phyloP scores from a whole-genome alignment of 768 basidiomycete species.

The Leucocoprinus birnbaumii region DNA sequence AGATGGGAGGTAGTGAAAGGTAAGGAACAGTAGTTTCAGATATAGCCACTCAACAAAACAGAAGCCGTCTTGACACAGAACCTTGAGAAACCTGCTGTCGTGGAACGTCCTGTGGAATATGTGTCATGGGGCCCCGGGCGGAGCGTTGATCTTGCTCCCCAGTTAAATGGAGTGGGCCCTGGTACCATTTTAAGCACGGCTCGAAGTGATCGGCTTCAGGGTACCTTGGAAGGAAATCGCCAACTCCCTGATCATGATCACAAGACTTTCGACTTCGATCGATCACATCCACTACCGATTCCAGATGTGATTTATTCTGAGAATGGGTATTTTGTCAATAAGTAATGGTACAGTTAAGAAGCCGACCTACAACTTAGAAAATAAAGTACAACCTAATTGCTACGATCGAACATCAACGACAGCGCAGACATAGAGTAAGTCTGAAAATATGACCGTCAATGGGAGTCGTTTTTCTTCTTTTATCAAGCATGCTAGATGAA shows the following conservation, averaged over 20 bases:
- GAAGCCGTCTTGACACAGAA: neutral
- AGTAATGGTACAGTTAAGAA: no score
- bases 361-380: no score
- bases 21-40: slow-evolving; percentile 14
- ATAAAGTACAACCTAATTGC: no score
- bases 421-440: no score
- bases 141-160: neutral
- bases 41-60: neutral
- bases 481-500: neutral
- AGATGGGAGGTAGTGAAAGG: slow-evolving; percentile 17
- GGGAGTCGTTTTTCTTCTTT: no score
- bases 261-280: no score
- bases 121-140: slow-evolving; percentile 5
- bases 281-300: no score
- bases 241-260: no score
- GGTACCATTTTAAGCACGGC: neutral
- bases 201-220: slow-evolving; percentile 5
- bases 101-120: slow-evolving; percentile 1
- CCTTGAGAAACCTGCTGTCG: neutral
- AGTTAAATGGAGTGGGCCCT: neutral
- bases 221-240: neutral
- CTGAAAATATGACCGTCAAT: no score
- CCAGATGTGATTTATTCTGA: no score
- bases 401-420: no score
- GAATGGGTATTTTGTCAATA: no score